Base-by-base conservation (phyloP, 768 basidiomycete genomes). In the Serendipita sp. region DNA sequence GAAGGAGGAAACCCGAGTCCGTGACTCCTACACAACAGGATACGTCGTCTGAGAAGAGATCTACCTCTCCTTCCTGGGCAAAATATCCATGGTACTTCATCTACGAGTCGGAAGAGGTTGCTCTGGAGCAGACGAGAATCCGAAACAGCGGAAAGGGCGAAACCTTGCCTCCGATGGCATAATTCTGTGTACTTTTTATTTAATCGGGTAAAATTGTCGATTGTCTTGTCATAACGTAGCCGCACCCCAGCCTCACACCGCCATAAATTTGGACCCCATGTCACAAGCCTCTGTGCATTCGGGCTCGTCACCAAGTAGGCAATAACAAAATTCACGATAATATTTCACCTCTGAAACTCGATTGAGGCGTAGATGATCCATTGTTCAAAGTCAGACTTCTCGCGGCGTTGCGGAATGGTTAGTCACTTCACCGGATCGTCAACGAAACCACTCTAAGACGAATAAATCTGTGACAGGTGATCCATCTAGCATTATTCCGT, bases 401-500 rank as follows among this genome's bases (percentile, higher is more conserved):
- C 10, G 77, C 82, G 2, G 85, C 85, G 11, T 76, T 86, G 32
- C 78, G 84, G 11, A 83, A 76, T 68, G 85, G 84, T 82, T 64
- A 63, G 80, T 69, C 44, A 45, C 37, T 53, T 35, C 34, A 47
- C 24, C 47, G 24, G 8, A 10, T 45, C 24, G 2, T 44, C 10
- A 16, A 47, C 5, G 41, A 41, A 41, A 41, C 13, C 13, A 5
- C 41, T 13, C 41, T 41, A 5, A 41, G n/a, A n/a, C n/a, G 8
- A n/a, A 5, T 15, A 5, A 41, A 8, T 18, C 30, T 37, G 4
- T 13, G 28, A 1, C 65, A 89, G 89, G 89, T 35, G 87, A 92
- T 68, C 85, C 87, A 0, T 80, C 86, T 3, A 76, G 81, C 11
- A 88, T 92, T n/a, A 87, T 88, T 68, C 86, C 88, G 0, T 87